Conservation (phyloP, 2,329 filamentous ascomycete species). For the Nannizziopsis barbatae region DNA sequence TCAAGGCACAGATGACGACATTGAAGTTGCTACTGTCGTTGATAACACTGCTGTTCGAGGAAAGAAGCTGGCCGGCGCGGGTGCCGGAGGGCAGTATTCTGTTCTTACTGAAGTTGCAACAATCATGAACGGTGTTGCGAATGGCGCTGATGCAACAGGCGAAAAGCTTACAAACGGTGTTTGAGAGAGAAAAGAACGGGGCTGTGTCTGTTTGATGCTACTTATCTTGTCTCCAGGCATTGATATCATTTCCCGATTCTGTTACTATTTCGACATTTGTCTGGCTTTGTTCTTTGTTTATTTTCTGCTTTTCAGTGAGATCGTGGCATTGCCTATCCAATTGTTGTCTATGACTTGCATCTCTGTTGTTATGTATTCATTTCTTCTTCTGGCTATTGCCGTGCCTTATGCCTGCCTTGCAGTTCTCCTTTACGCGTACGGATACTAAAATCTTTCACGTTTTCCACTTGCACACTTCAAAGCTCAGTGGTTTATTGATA, state of each 20-base stretch:
- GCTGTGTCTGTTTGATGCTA: not conserved
- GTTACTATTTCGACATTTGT: not conserved
- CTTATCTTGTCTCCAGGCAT: not conserved
- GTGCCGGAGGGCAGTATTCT: conserved; percentile 70
- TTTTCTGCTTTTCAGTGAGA: too few species aligned
- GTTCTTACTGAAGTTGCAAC: conserved; percentile 22
- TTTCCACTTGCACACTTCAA: too few species aligned
- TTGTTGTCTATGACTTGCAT: too few species aligned
- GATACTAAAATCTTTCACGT: too few species aligned
- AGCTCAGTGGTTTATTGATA: too few species aligned
- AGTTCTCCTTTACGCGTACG: too few species aligned
- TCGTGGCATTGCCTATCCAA: too few species aligned
- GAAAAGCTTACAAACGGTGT: not conserved
- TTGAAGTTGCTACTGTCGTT: conserved; percentile 64
- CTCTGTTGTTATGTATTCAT: too few species aligned
- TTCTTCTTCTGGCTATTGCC: too few species aligned
- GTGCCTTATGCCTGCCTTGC: too few species aligned
- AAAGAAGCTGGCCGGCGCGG: conserved; percentile 64
- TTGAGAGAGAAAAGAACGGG: not conserved
- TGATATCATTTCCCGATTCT: not conserved
- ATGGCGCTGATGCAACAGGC: not conserved
- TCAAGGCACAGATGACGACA: conserved; percentile 65
- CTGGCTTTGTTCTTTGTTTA: not conserved
- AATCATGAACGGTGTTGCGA: not conserved
- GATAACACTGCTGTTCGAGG: conserved; percentile 73